A percentile compares a stretch with the other conserved stretches of the same genome.
phyloP scores from a whole-genome alignment of 345 rosid species.

The Eucalyptus albens region DNA sequence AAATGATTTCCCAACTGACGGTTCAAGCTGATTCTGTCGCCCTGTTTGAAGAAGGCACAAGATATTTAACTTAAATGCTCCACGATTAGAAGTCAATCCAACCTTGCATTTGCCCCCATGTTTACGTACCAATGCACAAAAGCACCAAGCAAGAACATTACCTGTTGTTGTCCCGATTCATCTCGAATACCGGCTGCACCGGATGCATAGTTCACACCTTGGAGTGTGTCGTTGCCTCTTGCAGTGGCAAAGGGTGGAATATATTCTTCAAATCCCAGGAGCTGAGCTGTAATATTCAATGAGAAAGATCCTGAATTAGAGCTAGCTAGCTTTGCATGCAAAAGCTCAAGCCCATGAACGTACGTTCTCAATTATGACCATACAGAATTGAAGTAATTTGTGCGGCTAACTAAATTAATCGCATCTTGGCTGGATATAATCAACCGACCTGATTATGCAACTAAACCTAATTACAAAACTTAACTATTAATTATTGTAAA shows the following conservation, averaged over 20 bases:
- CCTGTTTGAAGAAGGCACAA: constrained; percentile 9
- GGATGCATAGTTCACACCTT: constrained; percentile 4
- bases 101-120: background rate
- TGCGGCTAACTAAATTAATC: background rate
- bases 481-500: background rate
- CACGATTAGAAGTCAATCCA: background rate
- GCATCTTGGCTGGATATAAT: background rate
- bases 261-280: constrained; percentile 13
- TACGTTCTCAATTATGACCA: background rate
- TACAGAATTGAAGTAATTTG: background rate
- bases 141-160: background rate
- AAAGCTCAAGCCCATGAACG: background rate
- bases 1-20: constrained; percentile 28
- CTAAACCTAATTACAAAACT: background rate
- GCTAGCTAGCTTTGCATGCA: background rate
- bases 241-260: constrained; percentile 21
- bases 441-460: background rate
- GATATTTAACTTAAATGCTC: background rate
- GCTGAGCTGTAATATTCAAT: constrained; percentile 8
- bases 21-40: constrained; percentile 19
- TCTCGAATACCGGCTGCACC: background rate
- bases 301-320: background rate
- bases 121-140: background rate
- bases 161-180: background rate
- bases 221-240: background rate